Evolutionary conservation across 139 green algal species (phyloP), one percentile per base, ranked within the genome.

Genomic region (Chlorella sp.): DNA sequence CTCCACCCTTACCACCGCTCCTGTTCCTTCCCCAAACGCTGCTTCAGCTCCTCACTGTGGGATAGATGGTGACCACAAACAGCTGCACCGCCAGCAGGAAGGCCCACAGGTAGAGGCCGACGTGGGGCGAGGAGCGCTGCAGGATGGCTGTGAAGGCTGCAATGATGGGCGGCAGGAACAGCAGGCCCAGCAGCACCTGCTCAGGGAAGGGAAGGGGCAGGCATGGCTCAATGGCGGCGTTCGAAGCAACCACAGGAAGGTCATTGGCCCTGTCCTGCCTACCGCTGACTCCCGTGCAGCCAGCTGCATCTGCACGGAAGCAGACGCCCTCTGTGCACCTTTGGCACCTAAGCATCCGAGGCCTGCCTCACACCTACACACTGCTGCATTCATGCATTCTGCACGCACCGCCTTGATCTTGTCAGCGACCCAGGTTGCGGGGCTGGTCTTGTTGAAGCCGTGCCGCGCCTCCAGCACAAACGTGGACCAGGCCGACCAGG

Each of bases 361-460:
- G n/a, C n/a, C n/a, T n/a, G n/a, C n/a, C n/a, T n/a, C n/a, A n/a
- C 62, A 69, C 34, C 62, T 19, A 38, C 62, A 38, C 22, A 68
- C 19, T 32, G 22, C 19, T 30, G 58, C 58, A 67, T 30, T 17
- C 22, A 9, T 3, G 62, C 22, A 8, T 14, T 14, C 67, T 32
- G 67, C 67, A 44, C n/a, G n/a, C 76, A 93, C 81, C 73, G 62
- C 82, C 62, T 95, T 97, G 51, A 95, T 5, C 19, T 90, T 43
- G 83, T 98, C 95, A 3, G 68, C 86, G 1, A 96, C 41, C 74
- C 96, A 98, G 0, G 96, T 88, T 8, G 56, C 34, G n/a, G 78
- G 40, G 0, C 93, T 97, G 82, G 95, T 94, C 81, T 96, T 96
- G 94, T 98, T 98, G 92, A 98, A 98, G 62, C 96, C 96, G 78